Evolutionary conservation across 768 basidiomycete species (phyloP).

Genomic region (Neoboletus magnificus): DNA sequence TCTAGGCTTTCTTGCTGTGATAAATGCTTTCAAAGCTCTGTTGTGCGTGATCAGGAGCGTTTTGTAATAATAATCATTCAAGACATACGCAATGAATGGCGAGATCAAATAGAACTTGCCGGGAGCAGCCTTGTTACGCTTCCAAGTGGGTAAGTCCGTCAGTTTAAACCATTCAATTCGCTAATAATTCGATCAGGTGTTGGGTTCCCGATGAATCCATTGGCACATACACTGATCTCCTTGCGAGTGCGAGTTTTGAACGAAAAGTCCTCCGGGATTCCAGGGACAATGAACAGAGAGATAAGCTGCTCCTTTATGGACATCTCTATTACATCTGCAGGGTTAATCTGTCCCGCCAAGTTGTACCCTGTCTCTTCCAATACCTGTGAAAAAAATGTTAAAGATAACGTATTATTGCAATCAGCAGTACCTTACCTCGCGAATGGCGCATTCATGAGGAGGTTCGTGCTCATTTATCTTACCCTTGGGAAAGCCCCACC

Average conservation of each 20-base stretch:
- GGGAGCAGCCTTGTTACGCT: constrained; percentile 59
- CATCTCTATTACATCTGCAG: constrained; percentile 73
- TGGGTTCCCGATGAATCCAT: neutral
- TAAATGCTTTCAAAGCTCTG: constrained; percentile 56
- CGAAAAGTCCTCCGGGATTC: constrained; percentile 80
- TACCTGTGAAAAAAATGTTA: constrained; percentile 55
- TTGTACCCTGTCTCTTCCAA: constrained; percentile 97
- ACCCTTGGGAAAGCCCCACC: constrained; percentile 99
- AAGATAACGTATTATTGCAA: constrained; percentile 1
- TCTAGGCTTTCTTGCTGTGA: constrained; percentile 60
- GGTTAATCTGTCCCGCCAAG: constrained; percentile 61
- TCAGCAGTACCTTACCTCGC: constrained; percentile 64
- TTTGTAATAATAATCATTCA: neutral
- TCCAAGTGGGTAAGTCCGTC: constrained; percentile 91
- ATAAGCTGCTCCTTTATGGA: constrained; percentile 89
- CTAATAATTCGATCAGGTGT: constrained; percentile 40
- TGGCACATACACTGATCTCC: constrained; percentile 84
- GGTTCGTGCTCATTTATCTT: constrained; percentile 97
- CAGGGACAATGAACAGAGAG: constrained; percentile 85
- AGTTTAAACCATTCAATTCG: constrained; percentile 97
- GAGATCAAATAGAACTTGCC: constrained; percentile 94
- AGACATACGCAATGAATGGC: constrained; percentile 80
- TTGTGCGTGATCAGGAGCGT: constrained; percentile 1
- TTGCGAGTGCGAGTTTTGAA: constrained; percentile 96
- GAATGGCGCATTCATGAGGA: constrained; percentile 76